Base-by-base conservation (phyloP, 441 rosid species). In the Adansonia madagascariensis region DNA sequence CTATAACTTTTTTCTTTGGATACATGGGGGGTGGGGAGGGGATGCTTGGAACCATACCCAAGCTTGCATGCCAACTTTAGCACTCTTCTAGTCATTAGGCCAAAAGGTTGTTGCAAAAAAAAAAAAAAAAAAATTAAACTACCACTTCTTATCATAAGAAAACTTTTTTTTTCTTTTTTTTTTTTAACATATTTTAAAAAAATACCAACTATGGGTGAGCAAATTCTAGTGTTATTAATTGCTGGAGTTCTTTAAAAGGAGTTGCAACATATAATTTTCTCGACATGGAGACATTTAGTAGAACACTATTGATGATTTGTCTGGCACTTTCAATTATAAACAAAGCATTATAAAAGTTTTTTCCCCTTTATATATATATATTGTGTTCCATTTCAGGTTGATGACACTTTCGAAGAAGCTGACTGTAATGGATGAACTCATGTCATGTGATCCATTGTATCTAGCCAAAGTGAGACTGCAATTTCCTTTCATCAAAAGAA, bases 341-440 rank as follows among this genome's bases (percentile, higher is more conserved):
- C 69, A 24, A 44, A 71, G 56, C 77, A 41, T 35, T 12, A 52
- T 46, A 4, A 50, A 72, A 63, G 7, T 0, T 53, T 53, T 3
- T 43, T 8, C 59, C 10, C 10, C 59, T 44, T 15, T 67, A 1
- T 71, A n/a, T 39, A 15, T 41, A 41, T 4, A 1, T 41, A 41
- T 52, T 44, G 17, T 75, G 49, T 71, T 31, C 46, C 78, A 46
- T 79, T 75, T 10, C 87, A 97, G 99, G 93, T 86, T 93, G 74
- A 94, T 93, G 89, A 77, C 86, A 60, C 87, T 97, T 73, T 94
- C 98, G 56, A 93, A 86, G 90, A 94, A 94, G 90, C 86, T 97
- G 75, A 85, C 90, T 47, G 74, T 87, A 74, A 89, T 90, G 92
- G 98, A 93, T 84, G 97, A 94, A 76, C 85, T 78, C 63, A 85